Evolutionary conservation across 768 basidiomycete species (phyloP), one percentile per base, ranked within the genome.

Genomic region (Daedaleopsis sinensis): DNA sequence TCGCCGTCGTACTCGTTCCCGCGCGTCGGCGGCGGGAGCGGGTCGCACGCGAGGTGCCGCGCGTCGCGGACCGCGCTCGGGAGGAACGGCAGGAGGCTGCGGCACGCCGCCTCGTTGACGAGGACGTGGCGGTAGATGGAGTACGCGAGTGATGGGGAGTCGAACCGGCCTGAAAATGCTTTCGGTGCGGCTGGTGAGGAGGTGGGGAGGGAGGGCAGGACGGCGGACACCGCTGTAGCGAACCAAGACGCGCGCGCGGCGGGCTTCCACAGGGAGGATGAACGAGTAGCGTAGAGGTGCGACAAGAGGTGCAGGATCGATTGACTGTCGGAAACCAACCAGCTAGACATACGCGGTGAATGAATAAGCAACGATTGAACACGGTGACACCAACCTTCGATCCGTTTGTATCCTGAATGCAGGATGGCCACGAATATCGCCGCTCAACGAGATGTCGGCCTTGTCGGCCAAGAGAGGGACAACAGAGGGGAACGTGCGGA

Each of bases 381-480:
- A n/a, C 12, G 23, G 15, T 18, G 43, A 11, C 21, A 68, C 83
- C n/a, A 64, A 91, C 91, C 74, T 78, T 21, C 80, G 81, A 46
- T 89, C 90, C 0, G 87, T 87, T 59, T 87, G 78, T 23, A 96
- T 86, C 63, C 83, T 81, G 69, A 94, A 90, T 21, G 86, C 83
- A 5, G 77, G 77, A 69, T 90, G 85, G 0, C 78, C 72, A 15
- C 90, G 77, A 12, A 93, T 79, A 2, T 82, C 75, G 1, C 75
- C 72, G 5, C 91, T 79, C 1, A 96, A 74, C 5, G 78, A 70
- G 3, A 89, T 82, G 18, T 95, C 94, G 9, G 91, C 81, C 71
- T 94, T 95, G 71, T 96, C 93, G 2, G 93, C 92, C 1, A 98
- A 76, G 6, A 96, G 79, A 0, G 90, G 88, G 0, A 95, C 82